A percentile compares a stretch with the other conserved stretches of the same genome.
Conservation (phyloP, 768 basidiomycete species). For the Phylloporus rhodoxanthus region DNA sequence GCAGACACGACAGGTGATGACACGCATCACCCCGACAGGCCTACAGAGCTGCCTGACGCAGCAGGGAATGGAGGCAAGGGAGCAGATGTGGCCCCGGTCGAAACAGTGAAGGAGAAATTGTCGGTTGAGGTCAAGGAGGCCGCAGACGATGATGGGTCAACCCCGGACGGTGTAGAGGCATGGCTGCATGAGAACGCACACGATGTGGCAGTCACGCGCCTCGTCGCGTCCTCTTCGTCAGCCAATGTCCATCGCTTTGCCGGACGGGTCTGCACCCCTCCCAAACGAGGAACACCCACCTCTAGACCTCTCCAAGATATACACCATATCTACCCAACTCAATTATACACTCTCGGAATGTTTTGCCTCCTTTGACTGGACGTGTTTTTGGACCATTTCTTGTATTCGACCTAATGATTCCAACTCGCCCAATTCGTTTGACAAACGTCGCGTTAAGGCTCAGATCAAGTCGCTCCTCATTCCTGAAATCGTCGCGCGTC, state of each 20-base stretch:
- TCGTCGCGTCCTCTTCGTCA: slow-evolving; percentile 73
- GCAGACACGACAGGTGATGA: too few relatives aligned
- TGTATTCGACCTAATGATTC: slow-evolving; percentile 92
- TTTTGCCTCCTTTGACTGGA: slow-evolving; percentile 54
- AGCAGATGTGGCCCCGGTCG: too few relatives aligned
- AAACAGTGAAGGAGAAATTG: too few relatives aligned
- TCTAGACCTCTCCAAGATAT: slow-evolving; percentile 70
- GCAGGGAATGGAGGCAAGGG: too few relatives aligned
- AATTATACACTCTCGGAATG: slow-evolving; percentile 73
- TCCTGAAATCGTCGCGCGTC: slow-evolving; percentile 61
- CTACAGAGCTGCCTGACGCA: too few relatives aligned
- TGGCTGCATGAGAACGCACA: too few relatives aligned
- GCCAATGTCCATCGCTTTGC: slow-evolving; percentile 48
- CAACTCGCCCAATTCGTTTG: slow-evolving; percentile 80
- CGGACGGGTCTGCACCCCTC: slow-evolving; percentile 26
- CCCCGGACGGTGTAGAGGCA: too few relatives aligned
- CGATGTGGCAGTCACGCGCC: too few relatives aligned
- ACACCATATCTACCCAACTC: slow-evolving; percentile 74
- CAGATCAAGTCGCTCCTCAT: slow-evolving; percentile 74
- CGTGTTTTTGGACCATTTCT: slow-evolving; percentile 65
- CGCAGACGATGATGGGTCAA: too few relatives aligned
- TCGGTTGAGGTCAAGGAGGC: too few relatives aligned
- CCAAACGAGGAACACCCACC: slow-evolving; percentile 47
- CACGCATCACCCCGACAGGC: too few relatives aligned
- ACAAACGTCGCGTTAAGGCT: slow-evolving; percentile 79